These are phyloP conservation scores for Mentha longifolia DNA, from an alignment of 257 asterid genomes.

Conservation along the genomic window DNA sequence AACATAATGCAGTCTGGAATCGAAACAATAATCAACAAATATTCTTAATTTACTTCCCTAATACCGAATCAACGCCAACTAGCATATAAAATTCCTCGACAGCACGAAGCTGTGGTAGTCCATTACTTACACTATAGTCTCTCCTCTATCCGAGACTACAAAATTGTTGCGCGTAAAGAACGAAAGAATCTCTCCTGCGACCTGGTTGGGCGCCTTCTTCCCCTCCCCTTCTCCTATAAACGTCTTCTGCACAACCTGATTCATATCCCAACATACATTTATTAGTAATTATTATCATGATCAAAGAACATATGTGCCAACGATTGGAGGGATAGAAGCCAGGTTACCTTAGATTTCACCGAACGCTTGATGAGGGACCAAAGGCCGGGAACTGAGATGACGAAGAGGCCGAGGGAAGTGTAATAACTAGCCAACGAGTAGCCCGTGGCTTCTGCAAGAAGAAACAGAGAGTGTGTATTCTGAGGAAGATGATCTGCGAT, in stretches of 20 bases:
- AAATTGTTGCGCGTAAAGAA: conserved; percentile 90
- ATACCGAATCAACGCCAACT: neutral
- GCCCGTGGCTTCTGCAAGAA: conserved; percentile 67
- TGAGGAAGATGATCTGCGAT: conserved; percentile 50
- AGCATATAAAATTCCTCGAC: conserved; percentile 2
- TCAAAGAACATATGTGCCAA: neutral
- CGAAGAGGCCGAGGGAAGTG: conserved; percentile 91
- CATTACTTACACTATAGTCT: conserved; percentile 77
- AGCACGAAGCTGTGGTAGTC: neutral
- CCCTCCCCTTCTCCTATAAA: conserved; percentile 60
- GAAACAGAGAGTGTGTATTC: conserved; percentile 51
- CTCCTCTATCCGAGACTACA: conserved; percentile 76
- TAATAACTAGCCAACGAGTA: conserved; percentile 93
- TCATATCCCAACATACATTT: conserved; percentile 4
- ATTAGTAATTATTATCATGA: conserved; percentile 13
- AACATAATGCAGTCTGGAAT: neutral
- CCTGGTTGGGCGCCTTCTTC: conserved; percentile 61
- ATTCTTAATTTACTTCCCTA: neutral
- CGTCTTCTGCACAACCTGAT: conserved; percentile 89
- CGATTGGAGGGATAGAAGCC: neutral
- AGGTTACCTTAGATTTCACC: conserved; percentile 84
- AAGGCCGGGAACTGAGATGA: conserved; percentile 95
- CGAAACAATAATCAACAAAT: neutral
- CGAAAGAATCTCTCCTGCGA: conserved; percentile 90
- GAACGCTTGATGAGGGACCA: conserved; percentile 99